Evolutionary conservation across 2,329 filamentous ascomycete species (phyloP), one percentile per base, ranked within the genome.

Genomic region (Aspergillus tubingensis): DNA sequence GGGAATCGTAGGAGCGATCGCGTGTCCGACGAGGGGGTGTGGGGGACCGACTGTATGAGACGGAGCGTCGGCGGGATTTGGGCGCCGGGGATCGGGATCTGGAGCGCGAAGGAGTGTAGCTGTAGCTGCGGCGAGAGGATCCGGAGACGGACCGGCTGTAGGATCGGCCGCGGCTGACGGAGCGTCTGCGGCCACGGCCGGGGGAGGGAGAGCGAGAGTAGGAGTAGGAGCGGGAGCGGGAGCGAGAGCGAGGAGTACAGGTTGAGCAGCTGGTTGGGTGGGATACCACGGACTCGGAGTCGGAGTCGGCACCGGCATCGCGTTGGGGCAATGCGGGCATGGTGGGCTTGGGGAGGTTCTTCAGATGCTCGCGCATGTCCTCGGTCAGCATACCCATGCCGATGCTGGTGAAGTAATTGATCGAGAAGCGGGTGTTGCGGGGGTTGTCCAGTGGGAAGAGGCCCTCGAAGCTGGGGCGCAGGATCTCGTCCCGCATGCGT

Each of bases 341-440:
- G 1, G 90, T 84, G 2, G 93, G 92, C 73, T 96, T 95, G 11
- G 93, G 93, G 77, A 96, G 86, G 72, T 92, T 96, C 74, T 93
- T 90, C 59, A 99, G 83, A 73, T 89, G 88, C 71, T 96, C 91
- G 76, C 95, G 88, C 92, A 97, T 96, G 67, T 92, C 91, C 74
- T 99, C 95, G 2, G 95, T 99, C 63, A 99, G 84, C 23, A 86
- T 87, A 73, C 95, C 95, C 91, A 99, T 96, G 60, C 93, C 92
- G 70, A 99, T 96, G 70, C 92, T 95, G 8, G 95, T 99, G 76
- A 99, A 98, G 83, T 97, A 99, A 79, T 99, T 99, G 87, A 99
- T 96, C 54, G 93, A 91, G 82, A 99, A 99, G 57, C 94, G 88
- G 41, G 93, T 92, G 77, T 97, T 95, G 72, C 91, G 88, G 23